A percentile compares a stretch with the other conserved stretches of the same genome.
phyloP scores from a whole-genome alignment of 352 stramenopile genomes.

The Achlya hypogyna region DNA sequence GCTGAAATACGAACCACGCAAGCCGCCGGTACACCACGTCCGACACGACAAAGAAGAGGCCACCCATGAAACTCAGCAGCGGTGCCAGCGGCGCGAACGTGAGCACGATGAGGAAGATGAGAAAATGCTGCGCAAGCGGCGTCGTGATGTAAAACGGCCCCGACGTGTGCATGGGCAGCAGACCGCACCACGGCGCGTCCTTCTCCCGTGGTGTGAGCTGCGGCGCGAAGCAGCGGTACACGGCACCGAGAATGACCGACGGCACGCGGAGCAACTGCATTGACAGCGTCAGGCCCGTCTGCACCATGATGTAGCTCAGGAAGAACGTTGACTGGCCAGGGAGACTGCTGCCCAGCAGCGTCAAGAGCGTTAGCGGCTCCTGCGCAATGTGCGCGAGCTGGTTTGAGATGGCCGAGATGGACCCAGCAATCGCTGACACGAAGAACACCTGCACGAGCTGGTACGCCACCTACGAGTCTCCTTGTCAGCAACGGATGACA shows the following conservation, averaged over 20 bases:
- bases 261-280: slow-evolving; percentile 51
- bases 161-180: slow-evolving; percentile 41
- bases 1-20: slow-evolving; percentile 56
- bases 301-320: slow-evolving; percentile 67
- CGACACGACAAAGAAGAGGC: slow-evolving; percentile 55
- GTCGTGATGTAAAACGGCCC: slow-evolving; percentile 47
- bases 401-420: slow-evolving; percentile 49
- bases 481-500: background rate
- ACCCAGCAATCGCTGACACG: slow-evolving; percentile 56
- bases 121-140: slow-evolving; percentile 53
- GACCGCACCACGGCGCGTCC: slow-evolving; percentile 40
- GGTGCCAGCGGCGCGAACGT: slow-evolving; percentile 67
- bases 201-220: slow-evolving; percentile 37
- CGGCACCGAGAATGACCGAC: slow-evolving; percentile 32
- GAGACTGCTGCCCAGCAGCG: slow-evolving; percentile 61
- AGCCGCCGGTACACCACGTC: slow-evolving; percentile 63
- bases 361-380: slow-evolving; percentile 29
- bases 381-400: slow-evolving; percentile 34
- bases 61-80: slow-evolving; percentile 47
- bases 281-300: slow-evolving; percentile 51
- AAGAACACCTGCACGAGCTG: slow-evolving; percentile 81
- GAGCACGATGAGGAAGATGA: slow-evolving; percentile 64
- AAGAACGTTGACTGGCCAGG: slow-evolving; percentile 74
- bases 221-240: slow-evolving; percentile 43
- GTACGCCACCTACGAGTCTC: slow-evolving; percentile 31